Evolutionary conservation across 371 early-diverging fungal genomes (phyloP).

Genomic region (Chytridiales sp.): DNA sequence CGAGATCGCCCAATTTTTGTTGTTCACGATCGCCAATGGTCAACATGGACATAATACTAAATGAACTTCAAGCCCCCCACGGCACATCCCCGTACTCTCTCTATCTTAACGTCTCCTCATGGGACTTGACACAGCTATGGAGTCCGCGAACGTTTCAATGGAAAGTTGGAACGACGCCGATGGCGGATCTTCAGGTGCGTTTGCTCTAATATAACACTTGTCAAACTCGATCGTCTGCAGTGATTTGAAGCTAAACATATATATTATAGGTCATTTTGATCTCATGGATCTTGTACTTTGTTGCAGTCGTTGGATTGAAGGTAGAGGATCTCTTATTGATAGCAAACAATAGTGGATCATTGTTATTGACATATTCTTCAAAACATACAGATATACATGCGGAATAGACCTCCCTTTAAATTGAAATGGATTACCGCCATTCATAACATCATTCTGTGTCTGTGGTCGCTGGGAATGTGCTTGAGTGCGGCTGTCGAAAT

Average conservation of each 20-base stretch:
- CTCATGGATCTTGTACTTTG: constrained; percentile 26
- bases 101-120: not conserved
- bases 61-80: too few species aligned
- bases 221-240: too few species aligned
- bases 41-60: too few species aligned
- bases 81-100: too few species aligned
- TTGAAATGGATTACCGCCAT: constrained; percentile 25
- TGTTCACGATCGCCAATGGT: too few species aligned
- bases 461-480: constrained; percentile 29
- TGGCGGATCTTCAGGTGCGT: not conserved
- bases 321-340: too few species aligned
- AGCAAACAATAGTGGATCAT: not conserved
- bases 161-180: constrained; percentile 4
- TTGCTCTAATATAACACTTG: not conserved
- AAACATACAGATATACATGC: constrained; percentile 25
- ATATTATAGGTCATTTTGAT: constrained; percentile 16
- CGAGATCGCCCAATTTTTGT: too few species aligned
- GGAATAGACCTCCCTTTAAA: constrained; percentile 25
- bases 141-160: not conserved
- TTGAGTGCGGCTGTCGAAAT: constrained; percentile 18
- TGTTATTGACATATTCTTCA: not conserved
- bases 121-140: constrained; percentile 10
- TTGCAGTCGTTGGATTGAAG: constrained; percentile 23
- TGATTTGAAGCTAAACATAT: too few species aligned
- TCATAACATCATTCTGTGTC: constrained; percentile 38